These are phyloP conservation scores for Metarhizium robertsii DNA, from an alignment of 2,329 filamentous ascomycete genomes.

Conservation along the genomic window DNA sequence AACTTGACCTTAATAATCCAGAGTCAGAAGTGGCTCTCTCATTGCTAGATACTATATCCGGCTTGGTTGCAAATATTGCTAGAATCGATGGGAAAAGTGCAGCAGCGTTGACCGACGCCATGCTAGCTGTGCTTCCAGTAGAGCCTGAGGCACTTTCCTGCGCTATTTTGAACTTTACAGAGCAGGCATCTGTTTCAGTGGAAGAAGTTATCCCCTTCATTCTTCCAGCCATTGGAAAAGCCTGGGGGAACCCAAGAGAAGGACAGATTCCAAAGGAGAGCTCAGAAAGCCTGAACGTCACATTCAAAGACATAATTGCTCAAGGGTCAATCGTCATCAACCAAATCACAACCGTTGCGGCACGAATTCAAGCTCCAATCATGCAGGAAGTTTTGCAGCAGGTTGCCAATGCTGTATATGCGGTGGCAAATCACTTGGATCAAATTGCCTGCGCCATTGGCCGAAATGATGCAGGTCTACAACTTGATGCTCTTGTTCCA, in stretches of 20 bases:
- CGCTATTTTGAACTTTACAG: slow-evolving; percentile 9
- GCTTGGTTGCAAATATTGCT: slow-evolving; percentile 11
- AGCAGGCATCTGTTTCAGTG: slow-evolving; percentile 6
- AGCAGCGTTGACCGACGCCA: slow-evolving; percentile 13
- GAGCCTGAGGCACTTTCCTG: slow-evolving; percentile 10
- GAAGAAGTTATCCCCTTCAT: slow-evolving; percentile 12
- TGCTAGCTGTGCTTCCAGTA: slow-evolving; percentile 12
- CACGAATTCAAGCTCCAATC: slow-evolving; percentile 4
- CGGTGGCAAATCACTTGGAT: slow-evolving; percentile 9
- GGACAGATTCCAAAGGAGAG: neutral
- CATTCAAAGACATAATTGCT: slow-evolving; percentile 9
- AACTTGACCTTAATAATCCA: neutral
- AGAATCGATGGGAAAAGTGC: slow-evolving; percentile 10
- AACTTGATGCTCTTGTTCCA: slow-evolving; percentile 9
- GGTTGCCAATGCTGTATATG: slow-evolving; percentile 11
- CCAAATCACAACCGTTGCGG: slow-evolving; percentile 8
- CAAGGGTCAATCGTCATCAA: slow-evolving; percentile 13
- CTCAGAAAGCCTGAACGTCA: slow-evolving; percentile 4
- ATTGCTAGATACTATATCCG: slow-evolving; percentile 10
- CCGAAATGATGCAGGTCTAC: slow-evolving; percentile 5
- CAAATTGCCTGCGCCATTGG: slow-evolving; percentile 12
- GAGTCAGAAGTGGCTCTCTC: slow-evolving; percentile 5
- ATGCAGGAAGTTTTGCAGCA: slow-evolving; percentile 13
- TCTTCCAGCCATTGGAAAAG: slow-evolving; percentile 13
- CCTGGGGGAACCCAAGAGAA: slow-evolving; percentile 8